A percentile compares a stretch with the other conserved stretches of the same genome.
Evolutionary conservation across 202 grass and related monocot genomes (phyloP).

Genomic region (Eragrostis tef): DNA sequence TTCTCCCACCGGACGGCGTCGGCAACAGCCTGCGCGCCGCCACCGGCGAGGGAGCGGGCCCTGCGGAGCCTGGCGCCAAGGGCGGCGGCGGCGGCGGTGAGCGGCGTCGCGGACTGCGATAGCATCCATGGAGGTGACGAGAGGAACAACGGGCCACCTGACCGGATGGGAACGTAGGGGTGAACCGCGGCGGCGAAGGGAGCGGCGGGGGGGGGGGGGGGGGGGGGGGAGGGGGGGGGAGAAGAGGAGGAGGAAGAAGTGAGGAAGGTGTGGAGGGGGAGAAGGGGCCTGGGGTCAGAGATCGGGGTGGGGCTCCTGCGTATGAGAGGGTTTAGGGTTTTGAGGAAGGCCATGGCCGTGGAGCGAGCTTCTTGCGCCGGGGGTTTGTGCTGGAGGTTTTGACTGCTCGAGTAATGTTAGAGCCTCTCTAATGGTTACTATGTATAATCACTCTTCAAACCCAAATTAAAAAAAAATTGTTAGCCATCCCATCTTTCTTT

Average conservation of each 20-base stretch:
- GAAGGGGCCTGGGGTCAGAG: conserved; percentile 31
- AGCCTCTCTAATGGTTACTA: too few relatives aligned
- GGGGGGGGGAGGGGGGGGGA: not conserved
- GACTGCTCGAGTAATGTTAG: too few relatives aligned
- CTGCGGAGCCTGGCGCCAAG: conserved; percentile 56
- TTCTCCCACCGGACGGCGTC: conserved; percentile 49
- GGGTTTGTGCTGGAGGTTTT: not conserved
- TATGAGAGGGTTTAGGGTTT: conserved; percentile 69
- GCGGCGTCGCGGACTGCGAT: conserved; percentile 63
- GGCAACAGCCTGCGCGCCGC: conserved; percentile 47
- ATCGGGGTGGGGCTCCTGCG: conserved; percentile 46
- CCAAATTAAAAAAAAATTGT: too few relatives aligned
- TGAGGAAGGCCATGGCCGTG: conserved; percentile 64
- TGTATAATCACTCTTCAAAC: too few relatives aligned
- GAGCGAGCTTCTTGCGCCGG: conserved; percentile 40
- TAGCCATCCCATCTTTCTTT: too few relatives aligned
- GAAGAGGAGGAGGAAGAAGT: conserved; percentile 6
- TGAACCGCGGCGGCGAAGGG: conserved; percentile 30
- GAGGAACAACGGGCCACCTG: conserved; percentile 60
- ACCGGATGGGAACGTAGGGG: conserved; percentile 4
- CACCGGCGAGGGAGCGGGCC: conserved; percentile 51
- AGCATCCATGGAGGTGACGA: conserved; percentile 76
- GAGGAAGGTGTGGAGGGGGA: conserved; percentile 46
- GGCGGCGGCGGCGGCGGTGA: conserved; percentile 50
- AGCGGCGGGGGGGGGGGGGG: not conserved